Conservation (phyloP, 2,329 filamentous ascomycete genomes). For the Exophiala spinifera region DNA sequence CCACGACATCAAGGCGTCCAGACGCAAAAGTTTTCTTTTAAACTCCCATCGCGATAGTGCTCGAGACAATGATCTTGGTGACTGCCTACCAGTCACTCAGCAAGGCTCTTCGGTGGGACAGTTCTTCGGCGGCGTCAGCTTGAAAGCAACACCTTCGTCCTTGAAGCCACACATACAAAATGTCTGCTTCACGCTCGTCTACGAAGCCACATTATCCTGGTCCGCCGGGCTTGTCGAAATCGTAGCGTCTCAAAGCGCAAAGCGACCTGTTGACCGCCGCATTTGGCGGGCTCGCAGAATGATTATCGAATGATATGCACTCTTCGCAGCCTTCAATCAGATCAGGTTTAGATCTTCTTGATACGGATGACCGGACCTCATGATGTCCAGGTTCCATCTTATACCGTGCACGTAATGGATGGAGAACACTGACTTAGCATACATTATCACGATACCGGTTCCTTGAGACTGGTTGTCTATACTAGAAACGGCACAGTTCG, state of each 20-base stretch:
- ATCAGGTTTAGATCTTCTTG: background rate
- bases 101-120: background rate
- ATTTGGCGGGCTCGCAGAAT: background rate
- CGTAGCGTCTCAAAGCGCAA: background rate
- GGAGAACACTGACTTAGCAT: background rate
- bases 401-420: background rate
- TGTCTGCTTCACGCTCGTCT: background rate
- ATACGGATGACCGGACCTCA: background rate
- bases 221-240: background rate
- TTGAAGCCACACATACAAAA: background rate
- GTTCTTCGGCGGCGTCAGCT: background rate
- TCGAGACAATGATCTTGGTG: background rate
- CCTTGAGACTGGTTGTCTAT: background rate
- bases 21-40: too few relatives aligned
- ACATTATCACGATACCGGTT: background rate
- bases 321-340: background rate
- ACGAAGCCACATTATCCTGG: slow-evolving; percentile 2
- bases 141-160: background rate
- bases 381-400: background rate
- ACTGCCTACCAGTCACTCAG: background rate
- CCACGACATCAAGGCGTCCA: too few relatives aligned
- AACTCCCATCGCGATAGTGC: background rate
- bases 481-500: background rate
- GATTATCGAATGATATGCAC: background rate
- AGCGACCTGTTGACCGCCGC: slow-evolving; percentile 1